Evolutionary conservation across 2,329 filamentous ascomycete species (phyloP).

Genomic region (Colletotrichum brevisporum): DNA sequence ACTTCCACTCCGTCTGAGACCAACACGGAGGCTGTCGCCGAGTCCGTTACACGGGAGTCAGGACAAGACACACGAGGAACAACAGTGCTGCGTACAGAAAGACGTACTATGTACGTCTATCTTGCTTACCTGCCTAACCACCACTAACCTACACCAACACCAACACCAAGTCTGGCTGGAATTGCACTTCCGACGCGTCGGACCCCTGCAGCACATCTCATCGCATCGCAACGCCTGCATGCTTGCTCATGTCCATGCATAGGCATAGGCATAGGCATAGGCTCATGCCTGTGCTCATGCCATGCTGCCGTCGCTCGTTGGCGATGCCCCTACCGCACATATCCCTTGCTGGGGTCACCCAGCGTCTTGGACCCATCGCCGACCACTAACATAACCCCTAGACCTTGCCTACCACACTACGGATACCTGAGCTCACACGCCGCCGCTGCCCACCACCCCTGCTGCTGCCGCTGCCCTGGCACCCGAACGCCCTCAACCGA

Average conservation of each 20-base stretch:
- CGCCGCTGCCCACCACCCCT: background rate
- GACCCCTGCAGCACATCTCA: background rate
- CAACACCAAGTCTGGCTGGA: too few relatives aligned
- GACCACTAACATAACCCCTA: background rate
- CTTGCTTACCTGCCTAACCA: too few relatives aligned
- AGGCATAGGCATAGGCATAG: too few relatives aligned
- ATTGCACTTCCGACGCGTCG: too few relatives aligned
- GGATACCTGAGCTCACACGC: background rate
- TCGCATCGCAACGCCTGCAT: background rate
- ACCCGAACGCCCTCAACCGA: constrained; percentile 12
- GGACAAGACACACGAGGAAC: constrained; percentile 26
- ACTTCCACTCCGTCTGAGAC: constrained; percentile 13
- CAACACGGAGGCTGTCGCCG: constrained; percentile 22
- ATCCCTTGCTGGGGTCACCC: constrained; percentile 32
- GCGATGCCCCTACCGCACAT: constrained; percentile 1
- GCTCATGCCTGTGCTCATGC: background rate
- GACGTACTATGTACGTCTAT: background rate
- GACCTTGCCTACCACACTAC: too few relatives aligned
- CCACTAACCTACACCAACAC: too few relatives aligned
- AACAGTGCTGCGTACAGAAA: background rate
- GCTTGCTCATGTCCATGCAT: background rate
- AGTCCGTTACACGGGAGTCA: background rate
- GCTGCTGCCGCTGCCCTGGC: background rate
- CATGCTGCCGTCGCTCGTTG: background rate
- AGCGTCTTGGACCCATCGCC: constrained; percentile 15